Base-by-base conservation (phyloP, 2,329 filamentous ascomycete genomes). In the Diaporthe aspalathi region DNA sequence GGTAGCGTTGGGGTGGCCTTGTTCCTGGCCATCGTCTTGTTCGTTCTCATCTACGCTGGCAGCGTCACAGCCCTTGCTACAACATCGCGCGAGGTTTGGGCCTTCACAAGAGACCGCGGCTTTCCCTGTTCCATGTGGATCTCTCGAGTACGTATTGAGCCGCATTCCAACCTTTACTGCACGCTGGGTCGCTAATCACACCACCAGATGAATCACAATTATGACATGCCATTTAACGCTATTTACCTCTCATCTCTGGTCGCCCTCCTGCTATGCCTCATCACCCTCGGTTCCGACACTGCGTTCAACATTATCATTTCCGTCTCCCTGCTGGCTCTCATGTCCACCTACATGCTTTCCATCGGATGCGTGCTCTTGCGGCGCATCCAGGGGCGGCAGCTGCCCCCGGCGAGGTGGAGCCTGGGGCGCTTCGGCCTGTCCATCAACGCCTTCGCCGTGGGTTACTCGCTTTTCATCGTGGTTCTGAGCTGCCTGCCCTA, bases 371-470 rank as follows among this genome's bases (percentile, higher is more conserved):
- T 78, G 12, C 74, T 82, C 45, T 76, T 79, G 72, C 78, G 79
- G 65, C 80, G 83, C 5, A 63, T 84, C 43, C 76, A 74, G 1
- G 73, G 76, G 20, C 74, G 79, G 35, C 75, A 78, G 0, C 75
- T 85, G 0, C 82, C 81, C 0, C 77, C 76, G 0, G 76, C 78
- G 11, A 77, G 79, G 29, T 84, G 78, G 80, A 79, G 74, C 49
- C 79, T 86, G 14, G 81, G 83, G 0, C 74, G 74, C 9, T 79
- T 76, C 52, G 83, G 83, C 0, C 74, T 84, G 1, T 73, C 77
- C 22, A 71, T 85, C 68, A 85, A 85, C 68, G 77, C 80, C 17
- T 47, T 74, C 5, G 75, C 75, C 12, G 69, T 77, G 20, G 43
- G 74, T 1, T 77, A 77, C 54, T 71, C 75, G 12, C 49, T 72